Percentiles rank a stretch among this genome's conserved stretches.
These are phyloP conservation scores for Stenocarpella maydis DNA, from an alignment of 2,329 filamentous ascomycete species.

Conservation along the genomic window DNA sequence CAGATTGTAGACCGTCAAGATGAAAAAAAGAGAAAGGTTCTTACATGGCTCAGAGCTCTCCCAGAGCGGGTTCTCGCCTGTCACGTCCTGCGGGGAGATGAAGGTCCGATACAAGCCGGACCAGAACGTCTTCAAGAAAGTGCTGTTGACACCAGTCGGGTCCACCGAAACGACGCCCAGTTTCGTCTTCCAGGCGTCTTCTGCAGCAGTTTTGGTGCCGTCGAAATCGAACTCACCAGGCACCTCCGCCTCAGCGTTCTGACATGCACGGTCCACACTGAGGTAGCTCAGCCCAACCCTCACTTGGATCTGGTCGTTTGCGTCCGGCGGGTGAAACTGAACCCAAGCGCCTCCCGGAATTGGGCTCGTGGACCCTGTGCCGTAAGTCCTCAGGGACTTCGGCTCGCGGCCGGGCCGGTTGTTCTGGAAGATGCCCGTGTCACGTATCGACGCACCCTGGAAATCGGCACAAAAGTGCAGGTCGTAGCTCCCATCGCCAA, in stretches of 20 bases:
- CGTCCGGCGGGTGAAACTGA: slow-evolving; percentile 34
- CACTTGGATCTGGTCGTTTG: slow-evolving; percentile 30
- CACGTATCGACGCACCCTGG: slow-evolving; percentile 51
- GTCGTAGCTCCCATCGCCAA: slow-evolving; percentile 58
- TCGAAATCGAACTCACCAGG: slow-evolving; percentile 68
- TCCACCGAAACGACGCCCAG: slow-evolving; percentile 59
- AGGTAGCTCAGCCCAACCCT: slow-evolving; percentile 33
- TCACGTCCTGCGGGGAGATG: slow-evolving; percentile 79
- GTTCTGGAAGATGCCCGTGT: slow-evolving; percentile 62
- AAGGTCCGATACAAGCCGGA: slow-evolving; percentile 73
- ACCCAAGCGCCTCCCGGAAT: slow-evolving; percentile 37
- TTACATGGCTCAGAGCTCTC: slow-evolving; percentile 64
- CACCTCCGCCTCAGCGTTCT: slow-evolving; percentile 48
- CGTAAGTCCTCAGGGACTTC: slow-evolving; percentile 41
- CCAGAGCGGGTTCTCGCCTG: slow-evolving; percentile 74
- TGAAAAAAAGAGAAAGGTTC: neutral
- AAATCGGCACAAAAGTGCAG: slow-evolving; percentile 62
- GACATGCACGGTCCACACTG: slow-evolving; percentile 27
- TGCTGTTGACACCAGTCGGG: slow-evolving; percentile 29
- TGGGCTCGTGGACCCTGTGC: slow-evolving; percentile 34
- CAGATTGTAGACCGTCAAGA: neutral
- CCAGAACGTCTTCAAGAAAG: slow-evolving; percentile 32
- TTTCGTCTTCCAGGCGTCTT: slow-evolving; percentile 69
- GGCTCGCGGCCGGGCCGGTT: slow-evolving; percentile 53
- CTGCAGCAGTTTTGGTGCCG: slow-evolving; percentile 59